These are phyloP conservation scores for Orobanche coerulescens DNA, from an alignment of 257 asterid genomes.

Conservation along the genomic window DNA sequence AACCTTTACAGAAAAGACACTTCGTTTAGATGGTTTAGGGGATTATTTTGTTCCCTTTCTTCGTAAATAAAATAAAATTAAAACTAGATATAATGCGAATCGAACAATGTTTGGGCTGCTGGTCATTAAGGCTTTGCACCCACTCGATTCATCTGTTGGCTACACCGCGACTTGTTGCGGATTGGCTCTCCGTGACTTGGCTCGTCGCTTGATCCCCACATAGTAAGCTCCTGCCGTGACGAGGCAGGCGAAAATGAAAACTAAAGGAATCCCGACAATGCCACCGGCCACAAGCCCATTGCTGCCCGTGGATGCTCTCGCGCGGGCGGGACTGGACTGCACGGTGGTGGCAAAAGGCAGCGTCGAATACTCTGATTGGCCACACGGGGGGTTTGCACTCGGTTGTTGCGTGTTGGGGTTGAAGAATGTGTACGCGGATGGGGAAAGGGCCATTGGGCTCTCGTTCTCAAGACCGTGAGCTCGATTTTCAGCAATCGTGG, in stretches of 20 bases:
- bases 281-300: constrained; percentile 13
- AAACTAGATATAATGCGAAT: too few species aligned
- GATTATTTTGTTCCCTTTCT: too few species aligned
- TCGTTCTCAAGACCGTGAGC: constrained; percentile 16
- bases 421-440: constrained; percentile 21
- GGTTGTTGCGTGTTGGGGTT: constrained; percentile 19
- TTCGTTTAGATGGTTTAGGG: too few species aligned
- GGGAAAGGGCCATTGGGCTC: constrained; percentile 23
- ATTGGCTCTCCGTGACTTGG: constrained; percentile 19
- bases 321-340: constrained; percentile 18
- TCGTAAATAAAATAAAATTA: too few species aligned
- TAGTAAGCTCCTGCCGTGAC: constrained; percentile 14
- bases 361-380: constrained; percentile 9
- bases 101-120: too few species aligned
- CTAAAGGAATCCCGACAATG: constrained; percentile 19
- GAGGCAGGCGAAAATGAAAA: constrained; percentile 17
- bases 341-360: constrained; percentile 23
- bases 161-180: constrained; percentile 6
- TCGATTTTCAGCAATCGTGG: constrained; percentile 13
- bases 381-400: constrained; percentile 1
- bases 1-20: too few species aligned
- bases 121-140: too few species aligned
- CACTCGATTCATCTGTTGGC: too few species aligned
- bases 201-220: constrained; percentile 17
- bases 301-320: neutral